These are phyloP conservation scores for Didymella pinodella DNA, from an alignment of 2,329 filamentous ascomycete genomes.

Conservation along the genomic window DNA sequence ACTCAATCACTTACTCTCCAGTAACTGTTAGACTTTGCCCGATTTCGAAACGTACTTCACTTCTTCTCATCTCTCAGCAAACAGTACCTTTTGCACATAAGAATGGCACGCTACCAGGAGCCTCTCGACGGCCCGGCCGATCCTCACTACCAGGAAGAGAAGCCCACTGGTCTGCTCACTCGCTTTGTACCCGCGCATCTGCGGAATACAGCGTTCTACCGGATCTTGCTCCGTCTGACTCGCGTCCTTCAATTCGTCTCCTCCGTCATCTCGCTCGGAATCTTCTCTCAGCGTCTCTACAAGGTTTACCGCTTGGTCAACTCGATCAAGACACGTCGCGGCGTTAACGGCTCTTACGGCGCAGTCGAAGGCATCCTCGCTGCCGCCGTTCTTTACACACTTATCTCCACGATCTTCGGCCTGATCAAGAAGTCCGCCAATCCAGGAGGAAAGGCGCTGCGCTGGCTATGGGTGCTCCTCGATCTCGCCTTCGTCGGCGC, in stretches of 20 bases:
- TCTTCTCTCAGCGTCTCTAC: constrained; percentile 54
- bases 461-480: constrained; percentile 53
- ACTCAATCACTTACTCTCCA: not conserved
- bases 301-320: constrained; percentile 53
- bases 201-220: constrained; percentile 34
- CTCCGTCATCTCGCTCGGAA: constrained; percentile 53
- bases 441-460: constrained; percentile 43
- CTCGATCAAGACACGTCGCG: constrained; percentile 38
- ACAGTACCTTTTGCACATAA: not conserved
- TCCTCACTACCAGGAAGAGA: constrained; percentile 20
- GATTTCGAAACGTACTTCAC: not conserved
- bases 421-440: constrained; percentile 46
- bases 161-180: constrained; percentile 41
- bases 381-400: constrained; percentile 55
- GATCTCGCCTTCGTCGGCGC: constrained; percentile 50
- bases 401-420: constrained; percentile 48
- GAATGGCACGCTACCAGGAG: constrained; percentile 21
- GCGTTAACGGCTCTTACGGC: constrained; percentile 45
- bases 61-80: not conserved
- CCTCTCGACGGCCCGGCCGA: constrained; percentile 27
- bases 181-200: constrained; percentile 41
- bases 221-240: constrained; percentile 46
- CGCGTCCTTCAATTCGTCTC: constrained; percentile 57
- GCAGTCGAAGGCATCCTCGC: constrained; percentile 58
- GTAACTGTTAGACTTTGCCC: not conserved